phyloP scores from a whole-genome alignment of 352 stramenopile genomes.

The Pythium sukuiense region DNA sequence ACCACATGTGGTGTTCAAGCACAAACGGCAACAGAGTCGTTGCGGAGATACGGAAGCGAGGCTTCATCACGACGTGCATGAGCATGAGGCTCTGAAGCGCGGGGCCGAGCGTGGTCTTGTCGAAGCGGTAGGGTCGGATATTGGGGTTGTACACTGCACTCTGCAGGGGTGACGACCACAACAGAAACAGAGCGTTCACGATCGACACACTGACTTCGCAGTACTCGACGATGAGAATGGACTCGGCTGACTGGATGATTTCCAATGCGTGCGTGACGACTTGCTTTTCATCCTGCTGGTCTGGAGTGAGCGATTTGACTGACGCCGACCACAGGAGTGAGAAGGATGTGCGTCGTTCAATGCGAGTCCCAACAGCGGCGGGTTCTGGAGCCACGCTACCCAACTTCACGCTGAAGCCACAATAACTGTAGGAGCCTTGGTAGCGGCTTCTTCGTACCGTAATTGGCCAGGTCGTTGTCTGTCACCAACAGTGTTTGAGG shows the following conservation, averaged over 20 bases:
- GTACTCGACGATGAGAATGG: constrained; percentile 20
- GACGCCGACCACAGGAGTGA: too few relatives aligned
- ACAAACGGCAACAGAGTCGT: constrained; percentile 7
- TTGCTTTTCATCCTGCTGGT: neutral
- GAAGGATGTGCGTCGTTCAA: neutral
- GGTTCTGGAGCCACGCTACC: too few relatives aligned
- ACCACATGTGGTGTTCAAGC: constrained; percentile 11
- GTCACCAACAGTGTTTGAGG: neutral
- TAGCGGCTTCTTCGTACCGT: neutral
- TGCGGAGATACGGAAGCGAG: constrained; percentile 14
- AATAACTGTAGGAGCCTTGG: neutral
- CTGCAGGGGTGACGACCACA: constrained; percentile 2
- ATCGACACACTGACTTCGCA: constrained; percentile 16
- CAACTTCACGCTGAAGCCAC: neutral
- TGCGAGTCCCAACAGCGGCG: neutral
- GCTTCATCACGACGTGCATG: constrained; percentile 20
- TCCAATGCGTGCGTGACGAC: constrained; percentile 3
- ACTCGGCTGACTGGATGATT: constrained; percentile 14
- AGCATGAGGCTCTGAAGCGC: constrained; percentile 5
- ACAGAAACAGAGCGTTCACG: constrained; percentile 4
- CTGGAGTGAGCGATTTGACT: neutral
- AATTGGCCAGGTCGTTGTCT: neutral
- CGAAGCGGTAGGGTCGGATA: constrained; percentile 6
- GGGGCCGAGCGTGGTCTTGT: neutral
- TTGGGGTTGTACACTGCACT: constrained; percentile 16